These are phyloP conservation scores for Rosa lucieae DNA, from an alignment of 306 rosid species.

Conservation along the genomic window DNA sequence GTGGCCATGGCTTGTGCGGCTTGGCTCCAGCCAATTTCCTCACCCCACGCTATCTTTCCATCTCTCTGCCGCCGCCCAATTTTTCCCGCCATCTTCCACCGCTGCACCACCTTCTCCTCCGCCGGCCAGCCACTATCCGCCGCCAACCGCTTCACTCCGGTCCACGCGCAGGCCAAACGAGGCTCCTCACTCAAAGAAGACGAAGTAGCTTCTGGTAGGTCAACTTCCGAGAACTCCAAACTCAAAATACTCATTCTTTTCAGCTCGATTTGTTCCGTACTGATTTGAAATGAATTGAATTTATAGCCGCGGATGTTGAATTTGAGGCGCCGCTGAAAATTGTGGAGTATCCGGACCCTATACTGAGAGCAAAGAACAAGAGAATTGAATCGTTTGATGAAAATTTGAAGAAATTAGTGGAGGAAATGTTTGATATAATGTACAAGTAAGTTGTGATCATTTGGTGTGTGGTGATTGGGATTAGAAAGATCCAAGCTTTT, in stretches of 20 bases:
- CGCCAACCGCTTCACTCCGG: slow-evolving; percentile 20
- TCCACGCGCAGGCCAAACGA: slow-evolving; percentile 50
- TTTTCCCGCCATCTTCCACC: slow-evolving; percentile 36
- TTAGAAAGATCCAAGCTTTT: neutral
- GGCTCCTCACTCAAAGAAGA: slow-evolving; percentile 47
- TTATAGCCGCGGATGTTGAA: slow-evolving; percentile 60
- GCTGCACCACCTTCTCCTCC: slow-evolving; percentile 27
- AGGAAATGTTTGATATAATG: slow-evolving; percentile 91
- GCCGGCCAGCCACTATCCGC: slow-evolving; percentile 24
- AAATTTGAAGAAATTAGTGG: slow-evolving; percentile 65
- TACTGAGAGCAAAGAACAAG: slow-evolving; percentile 72
- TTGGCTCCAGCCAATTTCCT: slow-evolving; percentile 26
- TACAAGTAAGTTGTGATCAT: slow-evolving; percentile 53
- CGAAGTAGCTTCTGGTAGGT: slow-evolving; percentile 67
- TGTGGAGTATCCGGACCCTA: slow-evolving; percentile 77
- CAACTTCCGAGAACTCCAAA: neutral
- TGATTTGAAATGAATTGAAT: slow-evolving; percentile 1
- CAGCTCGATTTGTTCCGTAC: neutral
- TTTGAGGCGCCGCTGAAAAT: slow-evolving; percentile 67
- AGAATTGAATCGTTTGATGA: slow-evolving; percentile 65
- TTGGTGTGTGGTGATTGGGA: too few species aligned
- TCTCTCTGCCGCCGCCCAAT: slow-evolving; percentile 21
- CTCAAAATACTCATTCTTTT: neutral
- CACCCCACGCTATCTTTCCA: slow-evolving; percentile 24
- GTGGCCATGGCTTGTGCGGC: slow-evolving; percentile 50